These are phyloP conservation scores for Saposhnikovia divaricata DNA, from an alignment of 129 eudicot genomes.

Conservation along the genomic window DNA sequence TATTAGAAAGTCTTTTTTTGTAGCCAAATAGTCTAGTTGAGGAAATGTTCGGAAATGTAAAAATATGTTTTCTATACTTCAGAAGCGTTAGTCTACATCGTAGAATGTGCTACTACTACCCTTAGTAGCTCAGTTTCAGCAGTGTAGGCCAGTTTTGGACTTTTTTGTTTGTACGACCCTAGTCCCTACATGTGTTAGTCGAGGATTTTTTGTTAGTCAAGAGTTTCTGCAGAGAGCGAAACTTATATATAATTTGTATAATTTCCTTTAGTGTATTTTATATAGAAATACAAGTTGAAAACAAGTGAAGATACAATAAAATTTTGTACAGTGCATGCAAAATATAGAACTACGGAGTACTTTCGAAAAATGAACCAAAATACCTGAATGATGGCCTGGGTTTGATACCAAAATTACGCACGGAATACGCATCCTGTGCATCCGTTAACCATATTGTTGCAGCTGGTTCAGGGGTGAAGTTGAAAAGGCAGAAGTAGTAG, in stretches of 20 bases:
- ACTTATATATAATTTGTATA: no score
- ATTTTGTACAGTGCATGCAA: no score
- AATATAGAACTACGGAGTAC: no score
- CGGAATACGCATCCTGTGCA: not conserved
- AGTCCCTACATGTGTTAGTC: no score
- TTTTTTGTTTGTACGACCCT: not conserved
- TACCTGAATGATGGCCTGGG: not conserved
- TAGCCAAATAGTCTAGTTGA: not conserved
- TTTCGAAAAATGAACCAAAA: no score
- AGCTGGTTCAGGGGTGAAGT: not conserved
- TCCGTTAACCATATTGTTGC: not conserved
- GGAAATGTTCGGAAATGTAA: not conserved
- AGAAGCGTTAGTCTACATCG: not conserved
- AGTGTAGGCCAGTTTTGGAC: not conserved
- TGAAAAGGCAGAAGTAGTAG: no score
- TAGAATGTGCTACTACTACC: not conserved
- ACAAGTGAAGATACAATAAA: no score
- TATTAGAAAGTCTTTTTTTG: not conserved
- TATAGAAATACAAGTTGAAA: no score
- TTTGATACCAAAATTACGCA: not conserved
- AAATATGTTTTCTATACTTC: not conserved
- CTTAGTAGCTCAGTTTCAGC: not conserved
- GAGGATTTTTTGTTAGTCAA: no score
- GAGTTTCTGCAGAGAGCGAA: not conserved
- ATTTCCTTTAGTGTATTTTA: no score